Percentiles rank a stretch among this genome's conserved stretches.
Evolutionary conservation across 176 grass and related monocot genomes (phyloP).

Genomic region (Avena eriantha): DNA sequence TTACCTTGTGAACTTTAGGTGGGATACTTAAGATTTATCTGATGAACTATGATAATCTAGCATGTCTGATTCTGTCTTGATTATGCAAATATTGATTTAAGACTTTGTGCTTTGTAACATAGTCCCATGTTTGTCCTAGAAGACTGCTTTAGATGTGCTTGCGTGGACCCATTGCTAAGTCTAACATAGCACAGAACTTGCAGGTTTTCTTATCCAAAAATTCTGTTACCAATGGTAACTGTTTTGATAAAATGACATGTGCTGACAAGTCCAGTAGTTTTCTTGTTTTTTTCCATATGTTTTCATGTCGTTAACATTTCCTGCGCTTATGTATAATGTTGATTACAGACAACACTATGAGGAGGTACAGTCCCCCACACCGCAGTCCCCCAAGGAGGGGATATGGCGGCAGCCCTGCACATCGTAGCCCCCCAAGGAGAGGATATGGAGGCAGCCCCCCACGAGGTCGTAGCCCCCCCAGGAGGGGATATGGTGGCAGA

Average conservation of each 20-base stretch:
- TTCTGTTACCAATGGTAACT: neutral
- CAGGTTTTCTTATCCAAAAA: neutral
- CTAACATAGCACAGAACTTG: neutral
- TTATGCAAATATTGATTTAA: neutral
- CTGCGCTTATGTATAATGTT: neutral
- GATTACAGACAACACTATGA: constrained; percentile 55
- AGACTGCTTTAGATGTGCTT: neutral
- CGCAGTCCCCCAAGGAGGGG: constrained; percentile 82
- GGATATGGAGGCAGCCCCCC: constrained; percentile 67
- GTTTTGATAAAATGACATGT: neutral
- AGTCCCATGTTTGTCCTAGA: neutral
- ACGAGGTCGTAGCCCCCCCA: constrained; percentile 66
- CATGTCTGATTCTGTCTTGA: neutral
- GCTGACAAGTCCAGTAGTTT: neutral
- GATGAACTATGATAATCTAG: neutral
- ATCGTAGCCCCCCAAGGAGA: constrained; percentile 84
- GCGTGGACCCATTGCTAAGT: neutral
- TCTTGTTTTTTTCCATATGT: neutral
- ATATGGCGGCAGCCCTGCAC: constrained; percentile 62
- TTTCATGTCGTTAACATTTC: neutral
- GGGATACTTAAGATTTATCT: neutral
- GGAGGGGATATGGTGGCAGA: constrained; percentile 81
- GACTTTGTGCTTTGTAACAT: neutral
- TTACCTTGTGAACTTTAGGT: neutral
- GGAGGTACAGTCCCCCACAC: constrained; percentile 89